Evolutionary conservation across 371 early-diverging fungal species (phyloP), one percentile per base, ranked within the genome.

Genomic region (Mortierella polycephala): DNA sequence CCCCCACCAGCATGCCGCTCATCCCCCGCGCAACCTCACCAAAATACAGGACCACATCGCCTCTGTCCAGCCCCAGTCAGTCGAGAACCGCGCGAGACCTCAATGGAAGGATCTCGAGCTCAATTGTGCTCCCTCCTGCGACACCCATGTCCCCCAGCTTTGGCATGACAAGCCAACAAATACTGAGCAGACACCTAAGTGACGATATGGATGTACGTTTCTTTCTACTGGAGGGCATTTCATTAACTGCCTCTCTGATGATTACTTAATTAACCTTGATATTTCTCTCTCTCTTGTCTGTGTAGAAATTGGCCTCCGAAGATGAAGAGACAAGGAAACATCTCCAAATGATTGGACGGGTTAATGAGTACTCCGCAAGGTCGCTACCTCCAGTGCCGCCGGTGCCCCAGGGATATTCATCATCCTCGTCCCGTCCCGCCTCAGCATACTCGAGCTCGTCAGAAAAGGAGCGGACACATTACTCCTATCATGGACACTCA

Each of bases 301-400:
- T 20, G 21, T 23, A 74, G 69, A 69, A 69, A 46, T 44, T 57
- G 7, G 54, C 62, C 5, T 64, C 60, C n/a, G 79, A 72, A n/a
- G 79, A 71, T n/a, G 79, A 77, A 16, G 79, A 77, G 10, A 45
- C 59, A 42, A 63, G 46, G 12, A 54, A 63, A 18, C 69, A 68
- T 54, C 50, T 77, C 16, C 69, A 68, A 23, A 45, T 77, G 62
- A 77, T 77, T 49, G 58, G 73, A 51, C 68, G 56, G 45, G 57
- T 72, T 21, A 20, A 20, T 54, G 73, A 77, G 45, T 72, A 72
- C 23, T 45, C 66, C 18, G 56, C 61, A 47, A 60, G 58, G 49
- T 72, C 79, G 20, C 47, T 77, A 59, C 79, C 79, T 4, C 79
- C 79, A 0, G 73, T 69, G 1, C 79, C 79, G 7, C 64, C 70